Evolutionary conservation across 2,329 filamentous ascomycete genomes (phyloP).

Genomic region (Tolypocladium tropicale): DNA sequence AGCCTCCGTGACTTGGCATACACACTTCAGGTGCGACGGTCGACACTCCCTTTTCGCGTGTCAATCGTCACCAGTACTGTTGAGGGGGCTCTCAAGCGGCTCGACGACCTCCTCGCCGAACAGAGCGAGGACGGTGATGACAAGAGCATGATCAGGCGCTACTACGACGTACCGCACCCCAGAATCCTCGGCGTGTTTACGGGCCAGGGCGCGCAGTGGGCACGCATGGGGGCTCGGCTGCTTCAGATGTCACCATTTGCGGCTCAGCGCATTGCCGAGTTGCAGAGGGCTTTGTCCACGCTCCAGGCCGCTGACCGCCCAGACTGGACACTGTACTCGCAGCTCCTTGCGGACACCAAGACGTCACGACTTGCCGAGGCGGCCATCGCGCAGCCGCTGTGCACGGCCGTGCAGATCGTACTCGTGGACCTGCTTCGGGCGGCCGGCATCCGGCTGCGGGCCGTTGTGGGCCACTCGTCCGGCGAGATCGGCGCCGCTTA

Average conservation of each 20-base stretch:
- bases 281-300: not conserved
- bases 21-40: no score
- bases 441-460: slow-evolving; percentile 19
- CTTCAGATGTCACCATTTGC: not conserved
- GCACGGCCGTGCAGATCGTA: slow-evolving; percentile 16
- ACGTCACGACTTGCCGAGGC: slow-evolving; percentile 7
- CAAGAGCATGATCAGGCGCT: no score
- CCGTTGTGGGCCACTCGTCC: slow-evolving; percentile 35
- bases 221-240: slow-evolving; percentile 12
- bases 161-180: no score
- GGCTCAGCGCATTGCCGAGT: not conserved
- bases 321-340: slow-evolving; percentile 11
- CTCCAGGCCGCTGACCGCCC: slow-evolving; percentile 9
- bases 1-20: no score
- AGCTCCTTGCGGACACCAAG: no score
- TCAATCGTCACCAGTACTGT: no score
- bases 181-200: slow-evolving; percentile 15
- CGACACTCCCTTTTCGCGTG: no score
- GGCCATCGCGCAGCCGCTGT: slow-evolving; percentile 17
- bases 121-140: no score
- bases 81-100: no score
- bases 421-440: slow-evolving; percentile 16
- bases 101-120: no score
- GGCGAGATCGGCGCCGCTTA: slow-evolving; percentile 31
- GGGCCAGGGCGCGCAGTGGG: slow-evolving; percentile 22